Evolutionary conservation across 257 asterid genomes (phyloP), one percentile per base, ranked within the genome.

Genomic region (Gentiana dahurica): DNA sequence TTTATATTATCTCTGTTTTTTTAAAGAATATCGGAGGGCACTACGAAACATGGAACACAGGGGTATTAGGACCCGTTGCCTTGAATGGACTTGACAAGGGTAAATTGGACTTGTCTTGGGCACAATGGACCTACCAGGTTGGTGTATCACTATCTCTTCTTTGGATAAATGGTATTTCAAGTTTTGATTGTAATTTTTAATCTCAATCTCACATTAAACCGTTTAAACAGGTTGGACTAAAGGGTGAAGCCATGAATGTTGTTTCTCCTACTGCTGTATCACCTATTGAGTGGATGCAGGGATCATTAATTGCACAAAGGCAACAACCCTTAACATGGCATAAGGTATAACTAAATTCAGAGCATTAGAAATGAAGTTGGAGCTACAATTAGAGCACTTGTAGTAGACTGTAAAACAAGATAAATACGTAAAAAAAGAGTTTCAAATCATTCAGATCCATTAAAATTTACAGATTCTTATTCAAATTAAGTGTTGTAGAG

Each of bases 41-140:
- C 67, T 88, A 58, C 51, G 95, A 85, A 81, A 64, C 81, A 24
- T 80, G 91, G 95, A 79, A 57, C 74, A 81, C 89, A 0, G 97
- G 97, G 49, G 68, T 88, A 13, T 70, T 73, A 68, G 95, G 95
- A 39, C 96, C 96, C 0, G 86, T 88, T 57, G 88, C 78, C 44
- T 36, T 85, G 80, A 81, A 73, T n/a, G 95, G 94, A 61, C 89
- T 88, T 51, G 85, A 76, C 67, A 74, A 64, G 12, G 97, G 95
- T 66, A 88, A 79, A 77, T 51, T 60, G 83, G 94, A 88, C 66
- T 75, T 85, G 78, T 63, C 91, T 34, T 76, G 88, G 86, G 82
- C 82, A 54, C 77, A 72, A 71, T 88, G 97, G 97, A 85, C 85
- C 50, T 88, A 88, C 72, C 87, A 88, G 95, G 97, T 86, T 57